phyloP scores from a whole-genome alignment of 352 stramenopile species.

The Aphanomyces stellatus region DNA sequence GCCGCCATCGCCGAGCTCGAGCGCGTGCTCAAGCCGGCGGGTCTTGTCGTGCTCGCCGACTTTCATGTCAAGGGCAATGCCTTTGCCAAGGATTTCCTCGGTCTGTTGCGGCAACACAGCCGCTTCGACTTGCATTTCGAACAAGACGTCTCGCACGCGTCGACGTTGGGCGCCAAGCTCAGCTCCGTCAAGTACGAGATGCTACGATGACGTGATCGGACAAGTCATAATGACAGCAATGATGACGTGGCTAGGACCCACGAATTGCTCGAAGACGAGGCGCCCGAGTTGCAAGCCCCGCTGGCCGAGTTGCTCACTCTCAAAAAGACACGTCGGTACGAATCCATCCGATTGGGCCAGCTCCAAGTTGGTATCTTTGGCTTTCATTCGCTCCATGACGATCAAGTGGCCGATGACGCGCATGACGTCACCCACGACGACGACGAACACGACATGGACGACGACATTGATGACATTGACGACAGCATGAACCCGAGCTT shows the following conservation, averaged over 20 bases:
- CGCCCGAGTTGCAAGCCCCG: not conserved
- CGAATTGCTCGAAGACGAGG: not conserved
- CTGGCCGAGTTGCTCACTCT: constrained; percentile 3
- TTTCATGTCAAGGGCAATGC: not conserved
- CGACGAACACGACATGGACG: constrained; percentile 25
- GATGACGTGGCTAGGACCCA: not conserved
- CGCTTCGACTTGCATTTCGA: constrained; percentile 3
- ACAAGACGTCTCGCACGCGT: constrained; percentile 3
- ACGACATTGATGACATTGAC: constrained; percentile 31
- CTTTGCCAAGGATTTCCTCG: constrained; percentile 5
- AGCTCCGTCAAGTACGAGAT: not conserved
- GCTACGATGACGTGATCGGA: too few relatives aligned
- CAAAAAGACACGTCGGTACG: constrained; percentile 15
- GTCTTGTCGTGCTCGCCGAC: not conserved
- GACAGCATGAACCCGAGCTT: constrained; percentile 61
- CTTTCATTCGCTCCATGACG: not conserved
- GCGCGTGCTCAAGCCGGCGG: constrained; percentile 6
- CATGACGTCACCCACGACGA: constrained; percentile 19
- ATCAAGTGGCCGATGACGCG: not conserved
- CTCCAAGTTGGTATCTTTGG: constrained; percentile 12
- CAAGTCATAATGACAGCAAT: too few relatives aligned
- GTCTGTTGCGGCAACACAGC: not conserved
- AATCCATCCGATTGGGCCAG: not conserved
- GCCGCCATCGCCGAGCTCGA: not conserved
- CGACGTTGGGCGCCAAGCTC: constrained; percentile 8